Base-by-base conservation (phyloP, 495 filamentous ascomycete genomes). In the Lasiosphaeria miniovina region DNA sequence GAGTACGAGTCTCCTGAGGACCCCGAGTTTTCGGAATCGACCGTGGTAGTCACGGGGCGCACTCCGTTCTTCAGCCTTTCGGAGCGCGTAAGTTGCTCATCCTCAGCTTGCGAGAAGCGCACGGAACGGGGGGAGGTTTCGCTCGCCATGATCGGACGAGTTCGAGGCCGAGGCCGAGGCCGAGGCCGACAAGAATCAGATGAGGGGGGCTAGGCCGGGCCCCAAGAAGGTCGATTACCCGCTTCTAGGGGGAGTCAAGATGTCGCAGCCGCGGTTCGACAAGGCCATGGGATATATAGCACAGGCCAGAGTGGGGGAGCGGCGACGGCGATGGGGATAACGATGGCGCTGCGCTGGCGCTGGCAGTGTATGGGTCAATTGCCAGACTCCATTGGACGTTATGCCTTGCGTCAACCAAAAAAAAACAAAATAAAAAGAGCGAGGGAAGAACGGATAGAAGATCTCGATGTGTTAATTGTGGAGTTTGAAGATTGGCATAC, bases 11-110 rank as follows among this genome's bases (percentile, higher is more conserved):
- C 86, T 59, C 83, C 83, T 24, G 86, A 88, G 5, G 54, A 86
- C 43, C 76, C 82, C 36, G 86, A 87, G 59, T 78, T 84, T 43
- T 85, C 86, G 32, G 86, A 88, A 67, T 89, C 88, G 57, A 68
- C 84, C 63, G 72, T 79, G 68, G 71, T 73, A 54, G 74, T 76
- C 65, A 67, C 55, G 12, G 85, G 78, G 51, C 83, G 81, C 35
- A 66, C 64, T 0, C 61, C 64, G 48, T 66, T 66, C 57, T 77
- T 77, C 63, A 68, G 58, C 55, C 66, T 74, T 14, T 79, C 73
- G 35, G 68, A 52, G 34, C 58, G 66, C 49, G 59, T 60, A 57
- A 46, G 33, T 36, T 50, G 62, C 51, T 73, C 75, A 54, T 73
- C 68, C 33, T 74, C 76, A 66, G 66, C 60, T 35, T 75, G 71